Evolutionary conservation across 169 alveolate genomes (phyloP), one percentile per base, ranked within the genome.

Genomic region (Plasmodium relictum): DNA sequence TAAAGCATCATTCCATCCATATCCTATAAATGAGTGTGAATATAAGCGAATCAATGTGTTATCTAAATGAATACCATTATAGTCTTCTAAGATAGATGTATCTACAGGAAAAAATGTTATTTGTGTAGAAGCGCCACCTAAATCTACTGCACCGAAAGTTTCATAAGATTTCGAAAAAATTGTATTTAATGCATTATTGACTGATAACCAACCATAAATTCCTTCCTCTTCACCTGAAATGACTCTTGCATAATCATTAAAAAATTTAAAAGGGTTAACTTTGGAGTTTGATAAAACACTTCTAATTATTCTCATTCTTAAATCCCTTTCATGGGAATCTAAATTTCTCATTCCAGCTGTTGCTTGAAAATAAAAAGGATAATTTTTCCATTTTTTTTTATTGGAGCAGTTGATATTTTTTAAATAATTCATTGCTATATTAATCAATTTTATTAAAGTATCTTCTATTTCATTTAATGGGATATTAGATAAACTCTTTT

Each of bases 311-410:
- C 14, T 54, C 31, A 54, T 54, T 14, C 63, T 54, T 54, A 54
- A 54, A 54, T 54, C 22, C 20, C 63, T 54, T 12, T 54, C 31
- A 6, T 54, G 12, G 16, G 16, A 24, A 6, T 16, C 22, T 54
- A 54, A 54, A 54, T 54, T 54, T 54, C 63, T 54, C 31, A 54
- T 54, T 54, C 63, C 63, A 18, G n/a, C 63, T 54, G 63, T 54
- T 54, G 63, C 63, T 54, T 54, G 22, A 54, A 54, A 54, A 54
- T 54, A 54, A 54, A 54, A 54, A 18, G 63, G 63, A 54, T 54
- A 16, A 18, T 18, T 6, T 54, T 54, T 54, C 63, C 63, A 54
- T 14, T 54, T 54, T 54, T 54, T 2, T 54, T 54, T 54, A 54
- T 54, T 54, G 22, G 16, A 54, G 6, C 16, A 2, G 14, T 54